These are phyloP conservation scores for Salix purpurea DNA, from an alignment of 345 rosid genomes.

Conservation along the genomic window DNA sequence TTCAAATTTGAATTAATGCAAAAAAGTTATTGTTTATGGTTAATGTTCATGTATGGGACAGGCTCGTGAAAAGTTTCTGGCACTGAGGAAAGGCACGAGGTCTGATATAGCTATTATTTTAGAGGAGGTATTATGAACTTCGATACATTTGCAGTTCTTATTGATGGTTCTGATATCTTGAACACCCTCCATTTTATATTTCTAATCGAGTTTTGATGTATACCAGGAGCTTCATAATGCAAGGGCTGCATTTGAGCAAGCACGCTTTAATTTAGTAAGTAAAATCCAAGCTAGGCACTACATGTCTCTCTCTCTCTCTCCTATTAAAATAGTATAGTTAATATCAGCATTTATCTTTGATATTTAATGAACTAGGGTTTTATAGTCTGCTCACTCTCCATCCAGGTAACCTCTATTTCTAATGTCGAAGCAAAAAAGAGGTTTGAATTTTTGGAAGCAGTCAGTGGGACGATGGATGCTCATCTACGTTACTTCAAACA, in stretches of 20 bases:
- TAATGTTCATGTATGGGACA: slow-evolving; percentile 17
- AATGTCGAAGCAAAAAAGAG: slow-evolving; percentile 96
- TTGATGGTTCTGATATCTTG: slow-evolving; percentile 1
- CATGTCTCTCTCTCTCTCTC: background rate
- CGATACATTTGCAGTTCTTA: background rate
- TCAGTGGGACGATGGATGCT: slow-evolving; percentile 99
- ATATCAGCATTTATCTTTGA: background rate
- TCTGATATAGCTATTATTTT: slow-evolving; percentile 59
- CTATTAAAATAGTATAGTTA: background rate
- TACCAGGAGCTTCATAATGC: slow-evolving; percentile 84
- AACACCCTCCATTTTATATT: background rate
- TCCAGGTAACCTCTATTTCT: slow-evolving; percentile 83
- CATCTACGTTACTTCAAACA: slow-evolving; percentile 98
- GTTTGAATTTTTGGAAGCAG: slow-evolving; percentile 96
- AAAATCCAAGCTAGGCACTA: background rate
- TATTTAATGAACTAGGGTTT: background rate
- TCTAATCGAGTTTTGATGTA: background rate
- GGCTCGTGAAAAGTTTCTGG: slow-evolving; percentile 97
- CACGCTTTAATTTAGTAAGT: slow-evolving; percentile 84
- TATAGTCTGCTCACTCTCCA: slow-evolving; percentile 10
- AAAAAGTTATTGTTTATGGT: background rate
- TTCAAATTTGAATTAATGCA: background rate
- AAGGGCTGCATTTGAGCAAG: slow-evolving; percentile 88
- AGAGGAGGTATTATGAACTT: slow-evolving; percentile 63
- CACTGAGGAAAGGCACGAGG: slow-evolving; percentile 89